Conservation (phyloP, 495 filamentous ascomycete species). For the Penicillium bialowiezense region DNA sequence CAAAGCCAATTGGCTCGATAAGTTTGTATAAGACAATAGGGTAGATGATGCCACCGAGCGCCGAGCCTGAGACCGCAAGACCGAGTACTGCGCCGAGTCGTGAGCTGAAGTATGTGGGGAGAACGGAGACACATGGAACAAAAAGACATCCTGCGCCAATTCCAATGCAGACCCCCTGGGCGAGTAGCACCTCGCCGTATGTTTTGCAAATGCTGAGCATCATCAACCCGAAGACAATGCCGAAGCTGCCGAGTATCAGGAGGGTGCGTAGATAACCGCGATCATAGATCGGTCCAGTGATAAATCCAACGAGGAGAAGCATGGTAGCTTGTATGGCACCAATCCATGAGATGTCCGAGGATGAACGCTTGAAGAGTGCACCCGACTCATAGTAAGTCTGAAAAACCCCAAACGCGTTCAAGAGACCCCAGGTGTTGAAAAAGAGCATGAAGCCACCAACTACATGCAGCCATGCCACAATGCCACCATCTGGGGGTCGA, state of each 20-base stretch:
- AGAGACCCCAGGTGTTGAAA: conserved; percentile 39
- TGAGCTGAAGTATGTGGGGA: conserved; percentile 34
- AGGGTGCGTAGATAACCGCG: conserved; percentile 34
- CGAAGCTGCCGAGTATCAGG: background rate
- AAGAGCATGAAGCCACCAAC: conserved; percentile 23
- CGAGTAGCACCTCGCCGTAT: conserved; percentile 28
- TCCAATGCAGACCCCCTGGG: conserved; percentile 27
- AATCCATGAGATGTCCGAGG: conserved; percentile 48
- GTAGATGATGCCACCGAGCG: conserved; percentile 46
- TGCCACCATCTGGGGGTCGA: conserved; percentile 24
- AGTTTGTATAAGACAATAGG: conserved; percentile 46
- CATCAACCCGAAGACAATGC: conserved; percentile 29
- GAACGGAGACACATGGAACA: conserved; percentile 28
- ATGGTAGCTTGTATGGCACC: conserved; percentile 54
- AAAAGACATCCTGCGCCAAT: conserved; percentile 33
- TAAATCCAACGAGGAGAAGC: conserved; percentile 48
- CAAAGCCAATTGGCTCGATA: conserved; percentile 39
- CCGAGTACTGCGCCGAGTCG: conserved; percentile 30
- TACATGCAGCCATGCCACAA: conserved; percentile 27
- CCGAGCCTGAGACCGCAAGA: conserved; percentile 32
- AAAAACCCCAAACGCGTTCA: conserved; percentile 52
- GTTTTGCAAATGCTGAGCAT: conserved; percentile 31
- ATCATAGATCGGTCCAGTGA: conserved; percentile 59
- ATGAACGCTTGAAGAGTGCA: conserved; percentile 22
- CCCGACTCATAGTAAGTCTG: conserved; percentile 46